These are phyloP conservation scores for Diaporthe vaccinii DNA, from an alignment of 2,329 filamentous ascomycete genomes.

Conservation along the genomic window DNA sequence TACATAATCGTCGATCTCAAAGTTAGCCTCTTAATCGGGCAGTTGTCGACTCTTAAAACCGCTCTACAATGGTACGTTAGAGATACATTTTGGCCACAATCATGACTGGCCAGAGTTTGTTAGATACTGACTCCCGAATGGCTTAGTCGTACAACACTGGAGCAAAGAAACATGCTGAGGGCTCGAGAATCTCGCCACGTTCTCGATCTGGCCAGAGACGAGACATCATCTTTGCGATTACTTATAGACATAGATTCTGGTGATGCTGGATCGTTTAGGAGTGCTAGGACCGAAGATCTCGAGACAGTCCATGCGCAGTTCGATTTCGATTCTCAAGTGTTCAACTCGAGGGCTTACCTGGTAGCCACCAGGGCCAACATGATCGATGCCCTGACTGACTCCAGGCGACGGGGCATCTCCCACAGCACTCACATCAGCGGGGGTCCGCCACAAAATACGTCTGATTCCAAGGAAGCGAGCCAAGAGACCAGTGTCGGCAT, in stretches of 20 bases:
- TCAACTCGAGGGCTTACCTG: not conserved
- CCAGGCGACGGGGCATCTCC: not conserved
- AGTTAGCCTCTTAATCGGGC: not conserved
- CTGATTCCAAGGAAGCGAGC: not conserved
- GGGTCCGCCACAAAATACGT: not conserved
- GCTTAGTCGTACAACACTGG: not conserved
- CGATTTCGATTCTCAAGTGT: not conserved
- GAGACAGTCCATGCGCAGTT: not conserved
- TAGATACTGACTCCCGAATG: not conserved
- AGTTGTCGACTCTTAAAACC: not conserved
- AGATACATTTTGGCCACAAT: not conserved
- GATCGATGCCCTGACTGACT: not conserved
- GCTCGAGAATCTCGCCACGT: not conserved
- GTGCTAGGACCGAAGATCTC: not conserved
- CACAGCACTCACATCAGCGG: not conserved
- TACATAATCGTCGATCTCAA: conserved; percentile 13
- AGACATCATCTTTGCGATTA: not conserved
- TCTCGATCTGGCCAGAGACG: not conserved
- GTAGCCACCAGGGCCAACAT: not conserved
- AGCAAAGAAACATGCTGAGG: conserved; percentile 1
- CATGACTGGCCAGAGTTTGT: not conserved
- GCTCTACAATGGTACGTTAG: conserved; percentile 5
- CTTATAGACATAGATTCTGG: not conserved
- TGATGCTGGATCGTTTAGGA: not conserved
- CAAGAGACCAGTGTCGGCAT: not conserved